Base-by-base conservation (phyloP, 2,329 filamentous ascomycete genomes). In the Plenodomus lindquistii region DNA sequence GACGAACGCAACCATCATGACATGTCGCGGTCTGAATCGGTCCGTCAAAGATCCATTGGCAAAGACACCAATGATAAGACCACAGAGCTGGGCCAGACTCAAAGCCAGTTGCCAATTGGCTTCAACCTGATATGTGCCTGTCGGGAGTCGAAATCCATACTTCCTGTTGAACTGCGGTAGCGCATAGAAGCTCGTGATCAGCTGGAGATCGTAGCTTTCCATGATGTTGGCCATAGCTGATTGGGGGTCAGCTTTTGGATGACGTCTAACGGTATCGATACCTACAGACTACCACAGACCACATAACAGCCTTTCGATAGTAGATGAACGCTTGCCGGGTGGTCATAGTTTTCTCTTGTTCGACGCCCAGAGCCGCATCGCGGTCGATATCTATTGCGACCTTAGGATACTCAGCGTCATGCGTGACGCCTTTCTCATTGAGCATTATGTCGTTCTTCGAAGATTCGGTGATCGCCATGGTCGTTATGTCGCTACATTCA, bases 271-370 rank as follows among this genome's bases (percentile, higher is more conserved):
- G 11, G 16, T 5, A 20, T n/a, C 18, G 16, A 18, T 19, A 24
- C 48, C 43, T 16, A 51, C 48, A 92, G 69, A 95, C 90, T 50
- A 93, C 76, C 37, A 93, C 63, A 63, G 85, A 89, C 88, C 89
- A 95, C 13, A 76, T 79, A 46, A 92, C 85, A 19, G 90, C 90
- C 75, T 93, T 91, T 48, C 88, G 89, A 66, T 95, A 95, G 20
- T 91, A 78, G 61, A 77, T 82, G 69, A 94, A 79, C 50, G 88
- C 89, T 75, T 93, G 82, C 63, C 80, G 61, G 49, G 94, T 17
- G 4, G 48, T 15, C 43, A 50, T 46, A 3, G 24, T 37, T 18
- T 42, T 50, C 43, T 50, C 48, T 36, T 36, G 29, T 20, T 43
- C 35, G 16, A 20, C 42, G 29, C 48, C 48, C 15, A 39, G 20